These are phyloP conservation scores for Apophysomyces sp. DNA, from an alignment of 371 early-diverging fungal genomes.

Conservation along the genomic window DNA sequence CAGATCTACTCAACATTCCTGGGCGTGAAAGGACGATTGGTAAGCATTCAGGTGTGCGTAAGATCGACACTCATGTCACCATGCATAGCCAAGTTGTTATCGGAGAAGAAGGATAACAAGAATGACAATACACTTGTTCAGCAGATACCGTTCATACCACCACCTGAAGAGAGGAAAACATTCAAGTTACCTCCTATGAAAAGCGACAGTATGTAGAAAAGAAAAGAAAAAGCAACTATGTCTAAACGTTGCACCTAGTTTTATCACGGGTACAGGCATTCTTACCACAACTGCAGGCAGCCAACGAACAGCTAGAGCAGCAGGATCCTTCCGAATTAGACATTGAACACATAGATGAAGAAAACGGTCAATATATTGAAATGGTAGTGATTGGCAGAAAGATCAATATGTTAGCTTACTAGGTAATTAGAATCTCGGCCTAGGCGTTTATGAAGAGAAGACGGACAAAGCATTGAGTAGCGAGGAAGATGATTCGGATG, in stretches of 20 bases:
- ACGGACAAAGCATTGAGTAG: conserved; percentile 18
- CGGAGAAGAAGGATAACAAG: background rate
- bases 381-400: conserved; percentile 38
- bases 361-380: conserved; percentile 59
- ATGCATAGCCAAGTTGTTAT: conserved; percentile 7
- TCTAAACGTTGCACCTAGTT: conserved; percentile 17
- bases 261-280: conserved; percentile 57
- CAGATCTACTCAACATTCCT: conserved; percentile 26
- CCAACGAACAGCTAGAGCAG: conserved; percentile 47
- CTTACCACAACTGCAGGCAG: conserved; percentile 55
- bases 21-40: conserved; percentile 25
- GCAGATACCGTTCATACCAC: conserved; percentile 10
- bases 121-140: background rate
- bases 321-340: conserved; percentile 44
- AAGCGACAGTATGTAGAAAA: conserved; percentile 30
- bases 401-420: background rate
- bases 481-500: conserved; percentile 27
- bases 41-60: background rate
- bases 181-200: conserved; percentile 16
- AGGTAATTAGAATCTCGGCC: conserved; percentile 48
- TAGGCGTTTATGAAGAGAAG: conserved; percentile 62
- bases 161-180: conserved; percentile 20
- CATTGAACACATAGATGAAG: conserved; percentile 57
- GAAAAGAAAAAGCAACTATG: background rate
- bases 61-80: background rate